Conservation (phyloP, 495 filamentous ascomycete genomes). For the Clohesyomyces aquaticus region DNA sequence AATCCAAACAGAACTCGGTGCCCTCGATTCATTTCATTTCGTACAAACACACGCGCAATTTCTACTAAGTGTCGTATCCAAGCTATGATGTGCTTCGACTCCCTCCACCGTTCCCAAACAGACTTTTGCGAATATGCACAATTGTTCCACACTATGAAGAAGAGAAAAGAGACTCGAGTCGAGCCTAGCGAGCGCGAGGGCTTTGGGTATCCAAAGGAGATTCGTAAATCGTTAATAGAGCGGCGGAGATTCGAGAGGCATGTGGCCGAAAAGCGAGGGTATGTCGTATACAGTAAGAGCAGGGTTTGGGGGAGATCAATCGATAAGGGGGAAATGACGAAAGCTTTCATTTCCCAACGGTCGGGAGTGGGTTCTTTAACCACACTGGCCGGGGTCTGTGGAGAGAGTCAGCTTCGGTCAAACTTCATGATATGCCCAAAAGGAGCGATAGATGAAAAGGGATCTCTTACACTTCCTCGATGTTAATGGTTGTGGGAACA, state of each 20-base stretch:
- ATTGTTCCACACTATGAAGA: no score
- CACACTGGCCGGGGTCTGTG: constrained; percentile 53
- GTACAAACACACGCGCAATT: no score
- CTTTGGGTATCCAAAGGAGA: constrained; percentile 26
- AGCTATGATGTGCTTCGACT: no score
- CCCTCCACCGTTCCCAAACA: no score
- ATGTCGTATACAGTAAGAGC: no score
- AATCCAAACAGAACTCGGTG: no score
- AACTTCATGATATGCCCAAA: not conserved
- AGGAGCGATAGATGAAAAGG: not conserved
- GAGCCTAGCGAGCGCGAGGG: constrained; percentile 14
- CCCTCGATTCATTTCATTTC: no score
- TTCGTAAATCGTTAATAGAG: constrained; percentile 18
- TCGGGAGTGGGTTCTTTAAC: constrained; percentile 19
- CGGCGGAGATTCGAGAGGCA: not conserved
- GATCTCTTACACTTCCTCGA: constrained; percentile 49
- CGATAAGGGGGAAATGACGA: not conserved
- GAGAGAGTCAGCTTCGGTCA: constrained; percentile 24
- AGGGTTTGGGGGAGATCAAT: constrained; percentile 2
- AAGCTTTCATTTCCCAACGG: not conserved
- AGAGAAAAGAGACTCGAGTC: no score
- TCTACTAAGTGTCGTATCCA: no score
- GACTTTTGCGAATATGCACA: no score
- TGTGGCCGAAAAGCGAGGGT: no score
- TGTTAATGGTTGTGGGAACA: constrained; percentile 67